phyloP scores from a whole-genome alignment of 1,284 basidiomycete genomes.

The Tausonia pullulans region DNA sequence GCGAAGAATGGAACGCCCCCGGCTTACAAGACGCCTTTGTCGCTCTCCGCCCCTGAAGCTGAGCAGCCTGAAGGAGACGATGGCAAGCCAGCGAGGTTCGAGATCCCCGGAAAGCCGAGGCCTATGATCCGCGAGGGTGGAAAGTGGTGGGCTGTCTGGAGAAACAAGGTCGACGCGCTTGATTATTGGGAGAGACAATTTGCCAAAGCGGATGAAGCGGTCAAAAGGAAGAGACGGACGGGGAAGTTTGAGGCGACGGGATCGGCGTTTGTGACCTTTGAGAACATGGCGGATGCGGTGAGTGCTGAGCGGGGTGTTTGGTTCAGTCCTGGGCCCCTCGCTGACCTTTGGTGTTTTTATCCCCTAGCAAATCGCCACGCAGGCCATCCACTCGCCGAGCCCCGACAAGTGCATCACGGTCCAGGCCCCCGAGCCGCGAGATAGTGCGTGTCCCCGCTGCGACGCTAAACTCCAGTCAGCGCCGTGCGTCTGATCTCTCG shows the following conservation, averaged over 20 bases:
- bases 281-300: constrained; percentile 36
- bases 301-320: neutral
- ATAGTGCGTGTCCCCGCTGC: constrained; percentile 31
- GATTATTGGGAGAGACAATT: constrained; percentile 71
- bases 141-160: constrained; percentile 37
- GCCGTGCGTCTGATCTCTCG: neutral
- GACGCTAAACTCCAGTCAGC: neutral
- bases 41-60: neutral
- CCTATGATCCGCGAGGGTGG: constrained; percentile 58
- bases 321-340: neutral
- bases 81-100: constrained; percentile 33
- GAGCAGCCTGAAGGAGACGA: neutral
- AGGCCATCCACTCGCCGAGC: constrained; percentile 64
- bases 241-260: constrained; percentile 68
- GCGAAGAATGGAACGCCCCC: constrained; percentile 47
- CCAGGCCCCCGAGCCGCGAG: constrained; percentile 84
- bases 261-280: constrained; percentile 92
- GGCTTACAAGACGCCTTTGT: constrained; percentile 44
- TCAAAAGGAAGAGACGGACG: constrained; percentile 50
- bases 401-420: constrained; percentile 56
- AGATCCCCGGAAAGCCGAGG: constrained; percentile 58
- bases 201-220: constrained; percentile 63
- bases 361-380: constrained; percentile 72
- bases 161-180: constrained; percentile 65
- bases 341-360: neutral